Conservation (phyloP, 192 early-diverging fungal genomes). For the Gonapodya sp. region DNA sequence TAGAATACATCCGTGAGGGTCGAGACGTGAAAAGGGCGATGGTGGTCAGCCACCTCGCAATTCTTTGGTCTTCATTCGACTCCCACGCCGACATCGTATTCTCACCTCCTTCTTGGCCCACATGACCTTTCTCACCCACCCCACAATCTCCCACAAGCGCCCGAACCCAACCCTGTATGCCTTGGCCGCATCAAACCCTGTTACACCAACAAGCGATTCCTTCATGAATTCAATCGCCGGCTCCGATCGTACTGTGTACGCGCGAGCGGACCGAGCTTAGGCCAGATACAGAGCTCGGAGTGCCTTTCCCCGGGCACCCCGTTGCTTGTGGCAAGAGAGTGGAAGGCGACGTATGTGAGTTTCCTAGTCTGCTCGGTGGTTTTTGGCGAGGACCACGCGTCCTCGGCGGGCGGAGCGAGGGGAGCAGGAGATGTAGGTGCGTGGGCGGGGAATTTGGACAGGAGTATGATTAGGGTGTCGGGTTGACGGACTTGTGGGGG, state of each 20-base stretch:
- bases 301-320: background rate
- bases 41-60: background rate
- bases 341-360: background rate
- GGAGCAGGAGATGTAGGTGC: background rate
- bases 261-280: background rate
- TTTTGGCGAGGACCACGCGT: background rate
- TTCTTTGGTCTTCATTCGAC: background rate
- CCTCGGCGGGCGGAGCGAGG: background rate
- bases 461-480: background rate
- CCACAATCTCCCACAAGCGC: slow-evolving; percentile 87
- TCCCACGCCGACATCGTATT: too few relatives aligned
- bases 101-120: slow-evolving; percentile 64
- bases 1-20: background rate
- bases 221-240: slow-evolving; percentile 82
- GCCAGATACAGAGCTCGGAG: background rate
- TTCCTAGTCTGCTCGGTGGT: background rate
- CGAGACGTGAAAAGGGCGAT: background rate
- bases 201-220: slow-evolving; percentile 84
- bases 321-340: background rate
- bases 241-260: background rate
- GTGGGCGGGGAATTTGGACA: background rate
- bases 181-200: slow-evolving; percentile 61
- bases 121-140: slow-evolving; percentile 82
- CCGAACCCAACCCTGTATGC: slow-evolving; percentile 92
- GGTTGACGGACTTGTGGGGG: background rate